phyloP scores from a whole-genome alignment of 2,329 filamentous ascomycete species.

The Volutella citrinella region DNA sequence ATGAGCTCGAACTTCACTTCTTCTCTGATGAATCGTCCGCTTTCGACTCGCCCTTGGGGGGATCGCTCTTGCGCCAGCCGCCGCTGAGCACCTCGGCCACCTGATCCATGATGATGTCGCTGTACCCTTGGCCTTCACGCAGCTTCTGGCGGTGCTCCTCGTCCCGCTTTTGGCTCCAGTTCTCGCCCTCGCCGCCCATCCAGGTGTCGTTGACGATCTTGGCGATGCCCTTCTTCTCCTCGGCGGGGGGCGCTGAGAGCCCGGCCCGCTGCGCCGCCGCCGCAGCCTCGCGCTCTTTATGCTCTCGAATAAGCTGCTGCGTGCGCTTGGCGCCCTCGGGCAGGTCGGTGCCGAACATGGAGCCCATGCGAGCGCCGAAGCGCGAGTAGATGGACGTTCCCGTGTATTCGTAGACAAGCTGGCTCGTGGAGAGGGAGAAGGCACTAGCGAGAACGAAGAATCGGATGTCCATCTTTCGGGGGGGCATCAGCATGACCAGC shows the following conservation, averaged over 20 bases:
- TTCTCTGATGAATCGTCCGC: slow-evolving; percentile 15
- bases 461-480: slow-evolving; percentile 49
- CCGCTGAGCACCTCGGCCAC: slow-evolving; percentile 51
- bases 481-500: slow-evolving; percentile 48
- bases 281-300: slow-evolving; percentile 38
- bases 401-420: slow-evolving; percentile 55
- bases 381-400: slow-evolving; percentile 51
- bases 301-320: slow-evolving; percentile 45
- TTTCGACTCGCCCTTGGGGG: slow-evolving; percentile 24
- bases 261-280: slow-evolving; percentile 19
- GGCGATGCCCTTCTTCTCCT: slow-evolving; percentile 30
- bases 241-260: slow-evolving; percentile 10
- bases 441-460: slow-evolving; percentile 47
- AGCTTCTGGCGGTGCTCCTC: slow-evolving; percentile 51
- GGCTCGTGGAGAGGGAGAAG: slow-evolving; percentile 52
- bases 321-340: slow-evolving; percentile 53
- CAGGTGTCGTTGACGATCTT: slow-evolving; percentile 47
- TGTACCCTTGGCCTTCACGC: slow-evolving; percentile 54
- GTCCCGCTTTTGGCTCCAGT: slow-evolving; percentile 52
- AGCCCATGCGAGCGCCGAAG: slow-evolving; percentile 40
- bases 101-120: slow-evolving; percentile 55
- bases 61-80: slow-evolving; percentile 29
- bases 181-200: slow-evolving; percentile 55
- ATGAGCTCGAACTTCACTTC: slow-evolving; percentile 19
- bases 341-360: slow-evolving; percentile 50